Conservation (phyloP, 441 rosid genomes). For the Jatropha podagrica region DNA sequence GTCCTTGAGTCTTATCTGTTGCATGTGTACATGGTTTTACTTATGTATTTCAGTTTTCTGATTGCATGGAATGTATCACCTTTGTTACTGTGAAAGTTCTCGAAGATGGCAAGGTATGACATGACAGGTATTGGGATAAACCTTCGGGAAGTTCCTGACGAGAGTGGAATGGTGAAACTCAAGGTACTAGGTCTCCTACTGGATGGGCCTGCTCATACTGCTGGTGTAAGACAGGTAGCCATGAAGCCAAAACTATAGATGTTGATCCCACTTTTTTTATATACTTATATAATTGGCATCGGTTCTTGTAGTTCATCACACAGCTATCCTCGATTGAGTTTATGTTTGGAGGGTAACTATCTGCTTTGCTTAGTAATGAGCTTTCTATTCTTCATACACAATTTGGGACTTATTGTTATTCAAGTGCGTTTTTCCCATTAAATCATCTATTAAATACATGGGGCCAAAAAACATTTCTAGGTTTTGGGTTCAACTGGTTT, state of each 20-base stretch:
- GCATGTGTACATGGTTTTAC: conserved; percentile 13
- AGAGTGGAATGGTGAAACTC: conserved; percentile 57
- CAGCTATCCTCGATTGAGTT: background rate
- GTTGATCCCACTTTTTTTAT: background rate
- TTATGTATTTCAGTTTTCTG: conserved; percentile 36
- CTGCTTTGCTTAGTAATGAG: background rate
- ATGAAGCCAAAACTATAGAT: background rate
- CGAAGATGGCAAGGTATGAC: conserved; percentile 96
- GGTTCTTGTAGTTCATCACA: background rate
- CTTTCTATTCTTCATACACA: background rate
- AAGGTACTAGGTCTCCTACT: conserved; percentile 79
- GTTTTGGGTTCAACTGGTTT: background rate
- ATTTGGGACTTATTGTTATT: too few species aligned
- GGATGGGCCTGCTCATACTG: conserved; percentile 84
- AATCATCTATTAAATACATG: background rate
- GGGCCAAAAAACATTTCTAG: background rate
- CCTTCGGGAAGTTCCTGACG: conserved; percentile 82
- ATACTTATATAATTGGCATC: background rate
- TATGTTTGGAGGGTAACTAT: background rate
- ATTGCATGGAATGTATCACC: conserved; percentile 30
- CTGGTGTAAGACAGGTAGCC: conserved; percentile 85
- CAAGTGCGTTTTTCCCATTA: background rate
- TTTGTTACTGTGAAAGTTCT: conserved; percentile 56
- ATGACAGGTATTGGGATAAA: conserved; percentile 89
- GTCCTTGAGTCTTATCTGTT: background rate